Conservation (phyloP, 1,139 yeast species). For the Pichia norvegensis region DNA sequence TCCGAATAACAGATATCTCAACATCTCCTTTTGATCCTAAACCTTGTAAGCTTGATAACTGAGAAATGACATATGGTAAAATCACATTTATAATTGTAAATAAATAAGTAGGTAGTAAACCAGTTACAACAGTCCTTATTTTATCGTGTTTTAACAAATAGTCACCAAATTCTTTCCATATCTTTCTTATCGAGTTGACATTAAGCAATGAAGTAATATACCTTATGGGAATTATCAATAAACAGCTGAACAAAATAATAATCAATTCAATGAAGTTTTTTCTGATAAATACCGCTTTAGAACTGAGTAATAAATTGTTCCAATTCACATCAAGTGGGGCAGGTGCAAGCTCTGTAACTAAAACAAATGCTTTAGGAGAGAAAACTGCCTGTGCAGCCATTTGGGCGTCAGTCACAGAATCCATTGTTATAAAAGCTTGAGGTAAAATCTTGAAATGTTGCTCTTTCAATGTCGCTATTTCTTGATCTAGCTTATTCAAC, state of each 20-base stretch:
- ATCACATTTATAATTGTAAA: conserved; percentile 67
- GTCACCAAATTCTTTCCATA: conserved; percentile 68
- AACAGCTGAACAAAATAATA: conserved; percentile 56
- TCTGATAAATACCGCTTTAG: conserved; percentile 48
- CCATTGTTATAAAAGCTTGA: conserved; percentile 76
- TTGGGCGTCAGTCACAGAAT: conserved; percentile 78
- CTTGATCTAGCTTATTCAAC: conserved; percentile 49
- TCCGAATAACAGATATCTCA: conserved; percentile 68
- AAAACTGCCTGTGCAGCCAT: conserved; percentile 84
- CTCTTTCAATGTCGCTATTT: conserved; percentile 43
- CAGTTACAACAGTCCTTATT: conserved; percentile 62
- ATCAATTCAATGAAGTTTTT: conserved; percentile 55
- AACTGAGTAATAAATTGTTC: conserved; percentile 61
- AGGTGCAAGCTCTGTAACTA: conserved; percentile 72
- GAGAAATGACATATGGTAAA: conserved; percentile 70
- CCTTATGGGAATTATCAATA: conserved; percentile 67
- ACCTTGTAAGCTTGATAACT: conserved; percentile 65
- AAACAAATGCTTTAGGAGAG: conserved; percentile 68
- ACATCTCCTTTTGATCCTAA: conserved; percentile 73
- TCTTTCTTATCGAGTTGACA: conserved; percentile 55
- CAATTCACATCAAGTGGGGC: conserved; percentile 84
- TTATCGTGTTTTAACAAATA: conserved; percentile 49
- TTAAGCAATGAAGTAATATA: conserved; percentile 67
- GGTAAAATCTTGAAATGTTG: conserved; percentile 36
- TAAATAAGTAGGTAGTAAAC: conserved; percentile 67